These are phyloP conservation scores for Spathaspora hagerdaliae DNA, from an alignment of 805 yeast genomes.

Conservation along the genomic window DNA sequence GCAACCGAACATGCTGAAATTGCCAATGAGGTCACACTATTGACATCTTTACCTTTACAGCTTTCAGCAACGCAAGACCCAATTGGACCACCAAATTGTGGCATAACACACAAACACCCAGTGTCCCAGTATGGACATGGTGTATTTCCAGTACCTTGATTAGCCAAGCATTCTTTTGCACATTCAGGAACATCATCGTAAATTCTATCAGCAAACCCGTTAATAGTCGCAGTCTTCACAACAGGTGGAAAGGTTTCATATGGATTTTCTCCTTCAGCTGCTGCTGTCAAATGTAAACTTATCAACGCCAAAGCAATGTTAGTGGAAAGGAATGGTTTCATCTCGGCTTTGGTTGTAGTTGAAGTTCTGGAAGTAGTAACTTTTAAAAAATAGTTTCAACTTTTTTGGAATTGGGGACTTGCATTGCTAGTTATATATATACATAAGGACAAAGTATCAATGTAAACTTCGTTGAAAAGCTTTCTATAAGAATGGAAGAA, in stretches of 20 bases:
- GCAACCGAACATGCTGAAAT: slow-evolving; percentile 17
- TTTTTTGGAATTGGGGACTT: no score
- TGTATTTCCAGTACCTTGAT: slow-evolving; percentile 24
- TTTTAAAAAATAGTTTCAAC: background rate
- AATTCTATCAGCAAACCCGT: no score
- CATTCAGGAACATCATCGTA: slow-evolving; percentile 30
- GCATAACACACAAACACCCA: slow-evolving; percentile 43
- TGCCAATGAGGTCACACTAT: slow-evolving; percentile 24
- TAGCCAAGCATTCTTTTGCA: slow-evolving; percentile 30
- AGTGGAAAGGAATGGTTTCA: background rate
- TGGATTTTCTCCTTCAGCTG: slow-evolving; percentile 16
- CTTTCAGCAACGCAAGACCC: slow-evolving; percentile 36
- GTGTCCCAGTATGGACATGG: slow-evolving; percentile 30
- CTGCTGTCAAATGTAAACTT: background rate
- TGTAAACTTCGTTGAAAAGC: background rate
- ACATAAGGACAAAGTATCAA: no score
- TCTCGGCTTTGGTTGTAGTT: background rate
- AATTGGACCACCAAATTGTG: slow-evolving; percentile 27
- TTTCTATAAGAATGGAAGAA: background rate
- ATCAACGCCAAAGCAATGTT: background rate
- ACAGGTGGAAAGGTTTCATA: slow-evolving; percentile 32
- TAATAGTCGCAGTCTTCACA: slow-evolving; percentile 36
- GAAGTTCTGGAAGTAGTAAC: background rate
- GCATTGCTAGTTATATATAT: no score
- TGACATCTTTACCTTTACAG: slow-evolving; percentile 30